Evolutionary conservation across 1,284 basidiomycete genomes (phyloP), one percentile per base, ranked within the genome.

Genomic region (Trichosporon coremiiforme): DNA sequence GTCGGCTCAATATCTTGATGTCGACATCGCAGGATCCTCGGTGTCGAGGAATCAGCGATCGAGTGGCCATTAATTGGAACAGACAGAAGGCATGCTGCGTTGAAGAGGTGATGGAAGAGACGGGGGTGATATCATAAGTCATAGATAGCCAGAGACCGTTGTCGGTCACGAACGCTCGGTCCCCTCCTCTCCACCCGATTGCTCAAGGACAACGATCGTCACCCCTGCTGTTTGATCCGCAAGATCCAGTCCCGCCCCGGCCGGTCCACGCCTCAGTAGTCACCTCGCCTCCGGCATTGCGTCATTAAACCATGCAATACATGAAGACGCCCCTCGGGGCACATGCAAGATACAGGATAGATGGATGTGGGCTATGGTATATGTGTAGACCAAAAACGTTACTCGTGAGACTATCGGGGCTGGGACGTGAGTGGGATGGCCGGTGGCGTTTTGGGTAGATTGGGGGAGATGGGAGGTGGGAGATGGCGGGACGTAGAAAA

Each of bases 251-350:
- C 41, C 4, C 41, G n/a, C 17, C 17, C 25, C 25, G 25, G 25
- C 25, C 41, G 41, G 41, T 7, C 5, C 15, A 4, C 17, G n/a
- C 17, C 4, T n/a, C 41, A 15, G 41, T 45, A 45, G 41, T n/a
- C 41, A 45, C 41, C 17, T 45, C 41, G 41, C 10, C 50, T 53
- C 15, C 20, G 4, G 15, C 3, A 45, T n/a, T 53, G 20, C 20
- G 50, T 17, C 50, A 53, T 53, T 53, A 53, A 53, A 53, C 50
- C 50, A 53, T 53, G 50, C 50, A 25, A 53, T 53, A 53, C 50
- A 53, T 53, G 50, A 53, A 53, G 50, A 25, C 7, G 50, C 20
- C 50, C 50, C 9, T 20, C 50, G 2, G 22, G 50, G 20, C 10
- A 53, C 50, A 53, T 53, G 50, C 50, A 50, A 50, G 50, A 53